phyloP scores from a whole-genome alignment of 495 filamentous ascomycete species.

The Hyphodiscus hymeniophilus region DNA sequence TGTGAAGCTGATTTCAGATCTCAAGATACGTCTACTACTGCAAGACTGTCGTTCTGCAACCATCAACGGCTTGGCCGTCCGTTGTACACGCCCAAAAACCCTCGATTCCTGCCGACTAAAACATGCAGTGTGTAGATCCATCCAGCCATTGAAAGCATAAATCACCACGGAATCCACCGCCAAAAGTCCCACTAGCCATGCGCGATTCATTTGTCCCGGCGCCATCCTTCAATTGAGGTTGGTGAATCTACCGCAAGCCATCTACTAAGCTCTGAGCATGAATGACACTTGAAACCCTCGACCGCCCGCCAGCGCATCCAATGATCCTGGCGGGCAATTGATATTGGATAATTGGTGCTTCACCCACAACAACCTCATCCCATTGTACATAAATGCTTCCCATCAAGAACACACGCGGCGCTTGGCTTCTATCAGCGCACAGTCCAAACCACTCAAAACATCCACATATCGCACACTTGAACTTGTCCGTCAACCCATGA shows the following conservation, averaged over 20 bases:
- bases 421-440: not conserved
- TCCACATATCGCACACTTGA: conserved; percentile 8
- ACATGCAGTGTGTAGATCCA: conserved; percentile 17
- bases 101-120: conserved; percentile 14
- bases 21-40: not conserved
- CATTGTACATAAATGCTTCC: conserved; percentile 7
- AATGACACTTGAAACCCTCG: conserved; percentile 22
- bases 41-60: not conserved
- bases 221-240: conserved; percentile 9
- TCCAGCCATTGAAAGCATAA: conserved; percentile 17
- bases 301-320: conserved; percentile 22
- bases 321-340: conserved; percentile 17
- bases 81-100: conserved; percentile 13
- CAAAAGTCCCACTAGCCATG: conserved; percentile 10
- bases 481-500: conserved; percentile 12
- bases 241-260: conserved; percentile 15
- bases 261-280: conserved; percentile 15
- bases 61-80: conserved; percentile 8
- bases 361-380: not conserved
- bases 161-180: conserved; percentile 15
- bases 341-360: conserved; percentile 12
- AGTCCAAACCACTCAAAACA: conserved; percentile 2
- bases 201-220: conserved; percentile 12
- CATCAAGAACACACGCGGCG: not conserved
- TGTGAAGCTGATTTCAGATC: not conserved